Conservation (phyloP, 2,329 filamentous ascomycete species). For the Aspergillus sp. region DNA sequence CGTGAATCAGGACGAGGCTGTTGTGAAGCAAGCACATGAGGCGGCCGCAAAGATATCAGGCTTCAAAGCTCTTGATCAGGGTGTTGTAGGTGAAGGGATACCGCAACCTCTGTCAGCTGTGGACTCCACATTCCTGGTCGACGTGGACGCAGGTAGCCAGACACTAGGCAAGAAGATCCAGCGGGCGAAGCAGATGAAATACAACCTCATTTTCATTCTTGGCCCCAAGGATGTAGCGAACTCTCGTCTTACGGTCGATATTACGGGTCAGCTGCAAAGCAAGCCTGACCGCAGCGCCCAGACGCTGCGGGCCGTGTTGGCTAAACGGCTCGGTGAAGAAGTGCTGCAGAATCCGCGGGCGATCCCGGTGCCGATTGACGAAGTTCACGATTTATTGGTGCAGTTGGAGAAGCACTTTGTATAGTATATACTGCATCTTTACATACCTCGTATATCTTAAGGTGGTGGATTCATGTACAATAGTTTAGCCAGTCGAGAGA, state of each 20-base stretch:
- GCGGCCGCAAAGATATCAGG: conserved; percentile 53
- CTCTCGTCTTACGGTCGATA: conserved; percentile 52
- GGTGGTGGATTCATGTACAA: conserved; percentile 1
- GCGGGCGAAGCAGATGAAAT: conserved; percentile 70
- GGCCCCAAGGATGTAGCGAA: conserved; percentile 65
- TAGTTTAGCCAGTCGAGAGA: not conserved
- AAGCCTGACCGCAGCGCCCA: conserved; percentile 32
- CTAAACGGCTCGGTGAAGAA: conserved; percentile 23
- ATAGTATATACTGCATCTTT: conserved; percentile 25
- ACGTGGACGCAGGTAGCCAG: conserved; percentile 65
- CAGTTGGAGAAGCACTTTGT: conserved; percentile 39
- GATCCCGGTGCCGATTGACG: conserved; percentile 36
- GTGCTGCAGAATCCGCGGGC: conserved; percentile 35
- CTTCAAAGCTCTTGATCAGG: conserved; percentile 31
- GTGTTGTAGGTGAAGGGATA: conserved; percentile 22
- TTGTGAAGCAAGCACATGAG: conserved; percentile 50
- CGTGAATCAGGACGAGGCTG: conserved; percentile 57
- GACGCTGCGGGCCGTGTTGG: conserved; percentile 29
- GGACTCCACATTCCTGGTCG: conserved; percentile 66
- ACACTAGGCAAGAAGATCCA: conserved; percentile 68
- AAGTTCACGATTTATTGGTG: conserved; percentile 38
- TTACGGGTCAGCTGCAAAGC: conserved; percentile 44
- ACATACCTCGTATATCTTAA: conserved; percentile 14
- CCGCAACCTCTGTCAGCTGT: conserved; percentile 46
- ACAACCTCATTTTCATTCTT: conserved; percentile 71